Base-by-base conservation (phyloP, 495 filamentous ascomycete species). In the Cudoniella acicularis region DNA sequence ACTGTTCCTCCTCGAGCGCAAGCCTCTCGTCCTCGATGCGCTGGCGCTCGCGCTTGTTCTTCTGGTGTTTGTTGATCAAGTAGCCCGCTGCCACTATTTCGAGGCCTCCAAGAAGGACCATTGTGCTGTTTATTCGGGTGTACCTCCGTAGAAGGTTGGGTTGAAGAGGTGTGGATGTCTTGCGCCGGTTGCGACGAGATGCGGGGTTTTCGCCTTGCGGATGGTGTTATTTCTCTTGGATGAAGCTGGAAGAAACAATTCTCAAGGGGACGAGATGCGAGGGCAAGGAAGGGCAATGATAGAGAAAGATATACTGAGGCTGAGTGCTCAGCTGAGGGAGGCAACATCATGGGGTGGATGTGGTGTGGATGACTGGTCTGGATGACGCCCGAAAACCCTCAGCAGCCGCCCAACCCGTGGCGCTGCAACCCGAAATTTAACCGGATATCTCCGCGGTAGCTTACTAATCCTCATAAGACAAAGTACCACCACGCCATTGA, bases 71-170 rank as follows among this genome's bases (percentile, higher is more conserved):
- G 54, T 63, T 53, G 17, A 66, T 63, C 10, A 66, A 30, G 41
- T 66, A 66, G 52, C 56, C 64, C 3, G 60, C 64, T 9, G 64
- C 64, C 11, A 66, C 64, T 4, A 66, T 17, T 30, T 66, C 64
- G 21, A 66, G 54, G 13, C 64, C 64, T 21, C 64, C 64, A 4
- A 66, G 56, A 30, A 66, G 49, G 27, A 66, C 64, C 64, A 66
- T 66, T 8, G 57, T 66, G 51, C 22, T 21, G 25, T 21, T 25
- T 46, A 47, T 26, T 16, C 10, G 43, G 46, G 20, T 13, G 10
- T 6, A 10, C 10, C 4, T 50, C 22, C 3, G 20, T n/a, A 13
- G 10, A 13, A 20, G 45, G 45, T 50, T 10, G 10, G 10, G n/a
- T 24, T 50, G 25, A 3, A 3, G 48, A 24, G 8, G 20, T 6